Base-by-base conservation (phyloP, 805 yeast species). In the Lachancea mirantina region DNA sequence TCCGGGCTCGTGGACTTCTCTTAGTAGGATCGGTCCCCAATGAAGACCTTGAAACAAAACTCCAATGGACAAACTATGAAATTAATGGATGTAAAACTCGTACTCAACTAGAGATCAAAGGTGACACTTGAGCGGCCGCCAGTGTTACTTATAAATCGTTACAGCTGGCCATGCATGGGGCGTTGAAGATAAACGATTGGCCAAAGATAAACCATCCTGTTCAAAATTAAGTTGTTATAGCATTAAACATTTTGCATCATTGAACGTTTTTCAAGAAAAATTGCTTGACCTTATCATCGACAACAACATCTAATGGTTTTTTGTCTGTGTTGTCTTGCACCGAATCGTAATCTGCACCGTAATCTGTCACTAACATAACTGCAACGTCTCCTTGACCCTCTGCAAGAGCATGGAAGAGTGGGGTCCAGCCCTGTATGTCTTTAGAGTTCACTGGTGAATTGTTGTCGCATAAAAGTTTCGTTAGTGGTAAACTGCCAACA, bases 331-430 rank as follows among this genome's bases (percentile, higher is more conserved):
- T 39, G 42, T 70, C 74, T 30, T 59, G 60, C 9, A 64, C 35
- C 14, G 49, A 32, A 28, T 56, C 38, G 8, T 64, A 54, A 43
- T 82, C 85, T 0, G 95, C 96, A 0, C 89, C 89, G 4, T 68
- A 61, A 32, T 68, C 49, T 14, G 41, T 65, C 2, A 78, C 75
- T 28, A 88, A 59, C 20, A 63, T 48, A 1, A 76, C 64, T 0
- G 83, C 95, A 8, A 74, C 73, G 38, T 83, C 95, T 1, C 80
- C 87, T 46, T 78, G 78, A 0, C 95, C 96, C 57, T 88, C 97
- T 0, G 95, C 85, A 35, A 81, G 59, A 0, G 96, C 95, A 57
- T 84, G 94, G 54, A 84, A 95, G 39, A 89, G 54, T 1, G 95
- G 77, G 0, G 94, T 81, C 87, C 92, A 84, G 0, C 94, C 92